phyloP scores from a whole-genome alignment of 2,329 filamentous ascomycete species.

The Alternaria triticimaculans region DNA sequence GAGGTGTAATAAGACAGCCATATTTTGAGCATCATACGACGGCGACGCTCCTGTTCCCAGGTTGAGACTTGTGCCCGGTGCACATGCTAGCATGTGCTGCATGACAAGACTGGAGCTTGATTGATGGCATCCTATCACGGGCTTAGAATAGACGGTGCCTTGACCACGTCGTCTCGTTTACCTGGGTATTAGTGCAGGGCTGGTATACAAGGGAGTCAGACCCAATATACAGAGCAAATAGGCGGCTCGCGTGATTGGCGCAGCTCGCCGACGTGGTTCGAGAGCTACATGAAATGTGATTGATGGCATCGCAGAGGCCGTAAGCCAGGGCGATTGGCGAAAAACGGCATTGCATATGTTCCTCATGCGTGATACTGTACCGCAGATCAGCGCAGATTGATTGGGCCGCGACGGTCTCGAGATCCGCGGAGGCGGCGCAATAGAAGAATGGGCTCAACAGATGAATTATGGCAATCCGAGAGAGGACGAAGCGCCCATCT shows the following conservation, averaged over 20 bases:
- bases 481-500: slow-evolving; percentile 28
- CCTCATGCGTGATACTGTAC: slow-evolving; percentile 30
- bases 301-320: slow-evolving; percentile 20
- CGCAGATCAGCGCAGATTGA: slow-evolving; percentile 44
- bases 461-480: slow-evolving; percentile 28
- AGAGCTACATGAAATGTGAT: slow-evolving; percentile 10
- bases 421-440: slow-evolving; percentile 21
- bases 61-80: slow-evolving; percentile 5
- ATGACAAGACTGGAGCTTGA: slow-evolving; percentile 29
- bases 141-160: slow-evolving; percentile 22
- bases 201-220: slow-evolving; percentile 25
- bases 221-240: slow-evolving; percentile 34
- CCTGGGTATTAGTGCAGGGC: slow-evolving; percentile 27
- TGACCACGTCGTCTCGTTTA: slow-evolving; percentile 18
- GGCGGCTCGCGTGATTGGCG: slow-evolving; percentile 11
- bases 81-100: slow-evolving; percentile 26
- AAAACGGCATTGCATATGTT: slow-evolving; percentile 45
- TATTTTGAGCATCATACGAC: slow-evolving; percentile 3
- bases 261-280: slow-evolving; percentile 12
- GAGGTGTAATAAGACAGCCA: slow-evolving; percentile 6
- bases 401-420: slow-evolving; percentile 31
- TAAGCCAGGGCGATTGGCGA: slow-evolving; percentile 34
- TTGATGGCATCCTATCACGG: slow-evolving; percentile 36
- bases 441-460: slow-evolving; percentile 28
- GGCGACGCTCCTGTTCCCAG: slow-evolving; percentile 3